Evolutionary conservation across 441 rosid species (phyloP), one percentile per base, ranked within the genome.

Genomic region (Arabidopsis hybrid): DNA sequence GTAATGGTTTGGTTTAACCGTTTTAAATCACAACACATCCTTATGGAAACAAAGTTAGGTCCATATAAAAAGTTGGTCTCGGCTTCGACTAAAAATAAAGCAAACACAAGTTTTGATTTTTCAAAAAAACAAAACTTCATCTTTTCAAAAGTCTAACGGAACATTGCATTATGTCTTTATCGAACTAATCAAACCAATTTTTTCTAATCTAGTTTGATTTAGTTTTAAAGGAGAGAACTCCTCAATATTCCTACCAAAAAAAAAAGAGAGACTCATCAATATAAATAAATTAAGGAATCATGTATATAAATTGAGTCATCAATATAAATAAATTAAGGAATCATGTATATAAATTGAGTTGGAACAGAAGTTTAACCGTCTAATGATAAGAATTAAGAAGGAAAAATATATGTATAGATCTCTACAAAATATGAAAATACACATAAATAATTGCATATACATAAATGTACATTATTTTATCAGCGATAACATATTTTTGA

Each of bases 31-130:
- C 46, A 65, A 50, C 47, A 46, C 40, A 73, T 57, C 3, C 55
- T 45, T 65, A 56, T 18, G 51, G 52, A 65, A 73, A 65, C 76
- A 73, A 57, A 73, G 72, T 65, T 58, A 65, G 66, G 77, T 73
- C 71, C 57, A 56, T 65, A 51, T 65, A 64, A 16, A 73, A 73
- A 73, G 59, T 65, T 65, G 71, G 60, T 47, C 65, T 57, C 52
- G 42, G 18, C 39, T 58, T 38, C 45, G 16, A 57, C 72, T 73
- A 45, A 47, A 21, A 21, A 18, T 31, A 35, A 17, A 16, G 26
- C 46, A 21, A 34, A 43, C 29, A 43, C 18, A 42, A 26, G 21
- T n/a, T 36, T 12, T 40, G 1, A 40, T 53, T 53, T 40, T 13
- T 17, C 18, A 21, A 21, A 55, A 26, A 38, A 50, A 26, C 8